phyloP scores from a whole-genome alignment of 176 grass and related monocot species.

The Zizania latifolia region DNA sequence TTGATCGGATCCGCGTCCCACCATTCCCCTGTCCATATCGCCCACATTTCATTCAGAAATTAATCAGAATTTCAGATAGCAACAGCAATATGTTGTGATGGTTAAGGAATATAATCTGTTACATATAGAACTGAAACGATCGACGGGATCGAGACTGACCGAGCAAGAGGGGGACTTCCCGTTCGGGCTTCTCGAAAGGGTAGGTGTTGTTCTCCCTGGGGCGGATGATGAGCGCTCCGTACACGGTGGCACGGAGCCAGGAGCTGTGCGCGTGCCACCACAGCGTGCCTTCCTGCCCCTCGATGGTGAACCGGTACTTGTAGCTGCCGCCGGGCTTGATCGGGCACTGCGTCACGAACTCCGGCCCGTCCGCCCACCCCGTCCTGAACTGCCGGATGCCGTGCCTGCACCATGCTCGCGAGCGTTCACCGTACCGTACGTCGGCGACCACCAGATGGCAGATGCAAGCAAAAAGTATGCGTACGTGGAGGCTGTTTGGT shows the following conservation, averaged over 20 bases:
- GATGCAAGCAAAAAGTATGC: too few species aligned
- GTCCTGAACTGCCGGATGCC: constrained; percentile 65
- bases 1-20: constrained; percentile 73
- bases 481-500: too few species aligned
- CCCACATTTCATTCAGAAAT: neutral
- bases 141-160: constrained; percentile 22
- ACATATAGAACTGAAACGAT: too few species aligned
- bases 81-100: too few species aligned
- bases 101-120: too few species aligned
- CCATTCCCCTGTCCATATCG: constrained; percentile 57
- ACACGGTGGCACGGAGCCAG: constrained; percentile 74
- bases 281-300: constrained; percentile 67
- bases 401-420: too few species aligned
- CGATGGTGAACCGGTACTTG: constrained; percentile 62
- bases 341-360: constrained; percentile 83
- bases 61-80: too few species aligned
- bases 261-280: constrained; percentile 97
- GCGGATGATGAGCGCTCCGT: constrained; percentile 65
- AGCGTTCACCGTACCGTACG: too few species aligned
- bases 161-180: constrained; percentile 54
- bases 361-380: constrained; percentile 71
- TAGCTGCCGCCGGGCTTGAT: constrained; percentile 70
- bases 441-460: too few species aligned
- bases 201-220: constrained; percentile 45
- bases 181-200: constrained; percentile 53